Percentiles rank a stretch among this genome's conserved stretches.
Evolutionary conservation across 257 asterid genomes (phyloP).

Genomic region (Buddleja alternifolia): DNA sequence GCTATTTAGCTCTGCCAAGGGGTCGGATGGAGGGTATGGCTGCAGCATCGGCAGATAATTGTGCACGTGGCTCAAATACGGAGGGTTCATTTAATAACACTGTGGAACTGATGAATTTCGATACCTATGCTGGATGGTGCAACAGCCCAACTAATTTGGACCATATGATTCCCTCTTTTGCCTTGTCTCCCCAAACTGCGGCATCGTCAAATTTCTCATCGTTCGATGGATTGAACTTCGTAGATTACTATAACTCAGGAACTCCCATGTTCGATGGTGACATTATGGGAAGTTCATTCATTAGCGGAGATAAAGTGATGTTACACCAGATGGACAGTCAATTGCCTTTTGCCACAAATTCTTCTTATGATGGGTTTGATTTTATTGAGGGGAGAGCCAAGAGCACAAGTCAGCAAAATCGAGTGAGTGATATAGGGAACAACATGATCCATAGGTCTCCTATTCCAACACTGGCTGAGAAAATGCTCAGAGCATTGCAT

Average conservation of each 20-base stretch:
- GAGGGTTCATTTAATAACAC: slow-evolving; percentile 51
- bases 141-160: slow-evolving; percentile 56
- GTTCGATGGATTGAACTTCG: slow-evolving; percentile 51
- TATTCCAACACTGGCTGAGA: slow-evolving; percentile 51
- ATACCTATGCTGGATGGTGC: slow-evolving; percentile 69
- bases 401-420: slow-evolving; percentile 34
- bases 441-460: slow-evolving; percentile 56
- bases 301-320: slow-evolving; percentile 37
- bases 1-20: slow-evolving; percentile 43
- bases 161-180: slow-evolving; percentile 59
- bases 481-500: slow-evolving; percentile 72
- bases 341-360: slow-evolving; percentile 33
- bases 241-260: slow-evolving; percentile 44
- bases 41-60: slow-evolving; percentile 37
- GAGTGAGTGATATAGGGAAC: slow-evolving; percentile 28
- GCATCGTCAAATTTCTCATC: slow-evolving; percentile 39
- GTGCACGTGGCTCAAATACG: slow-evolving; percentile 36
- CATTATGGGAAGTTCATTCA: slow-evolving; percentile 33
- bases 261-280: slow-evolving; percentile 38
- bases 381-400: slow-evolving; percentile 34
- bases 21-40: slow-evolving; percentile 44
- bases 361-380: slow-evolving; percentile 39
- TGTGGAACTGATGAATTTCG: slow-evolving; percentile 62
- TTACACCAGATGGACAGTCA: slow-evolving; percentile 42
- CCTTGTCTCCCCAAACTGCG: slow-evolving; percentile 46